Base-by-base conservation (phyloP, 257 asterid genomes). In the Penstemon eatonii region DNA sequence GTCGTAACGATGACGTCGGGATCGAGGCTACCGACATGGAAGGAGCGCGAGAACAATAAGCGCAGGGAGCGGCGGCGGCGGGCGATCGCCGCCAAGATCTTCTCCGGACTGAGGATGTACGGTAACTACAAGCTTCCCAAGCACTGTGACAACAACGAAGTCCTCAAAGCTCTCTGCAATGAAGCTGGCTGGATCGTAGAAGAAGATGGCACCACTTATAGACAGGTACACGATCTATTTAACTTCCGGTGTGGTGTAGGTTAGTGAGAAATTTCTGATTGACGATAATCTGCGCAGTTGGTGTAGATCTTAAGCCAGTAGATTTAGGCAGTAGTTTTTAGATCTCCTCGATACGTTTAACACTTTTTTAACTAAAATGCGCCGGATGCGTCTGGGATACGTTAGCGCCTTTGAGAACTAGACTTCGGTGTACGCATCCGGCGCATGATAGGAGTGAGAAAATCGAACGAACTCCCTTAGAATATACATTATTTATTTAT, bases 131-230 rank as follows among this genome's bases (percentile, higher is more conserved):
- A 87, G 87, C 96, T 92, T 8, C 98, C 98, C 5, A 89, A 92
- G 76, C 98, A 92, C 86, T 92, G 98, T 40, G 98, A 92, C 69
- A 92, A 92, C 73, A 92, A 92, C 81, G 98, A 92, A 79, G 98
- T 92, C 25, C 38, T 92, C n/a, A 92, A 92, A 80, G 95, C 96
- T 18, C 89, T 92, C 38, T 92, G 98, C 72, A 81, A 88, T 36
- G 98, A 92, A 76, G 98, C 98, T 54, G 98, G 98, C 0, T 92
- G 98, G 98, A 72, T 88, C 70, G 96, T 92, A 2, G 89, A 87
- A 73, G 95, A 87, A 62, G 98, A 92, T 66, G 98, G 98, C 67
- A 92, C 96, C 37, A 89, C 98, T 43, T 92, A 89, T 25, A 77
- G 98, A 74, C 83, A 89, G 96, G 98, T 89, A 72, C 50, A 60